Evolutionary conservation across 371 early-diverging fungal species (phyloP), one percentile per base, ranked within the genome.

Genomic region (Actinomucor elegans): DNA sequence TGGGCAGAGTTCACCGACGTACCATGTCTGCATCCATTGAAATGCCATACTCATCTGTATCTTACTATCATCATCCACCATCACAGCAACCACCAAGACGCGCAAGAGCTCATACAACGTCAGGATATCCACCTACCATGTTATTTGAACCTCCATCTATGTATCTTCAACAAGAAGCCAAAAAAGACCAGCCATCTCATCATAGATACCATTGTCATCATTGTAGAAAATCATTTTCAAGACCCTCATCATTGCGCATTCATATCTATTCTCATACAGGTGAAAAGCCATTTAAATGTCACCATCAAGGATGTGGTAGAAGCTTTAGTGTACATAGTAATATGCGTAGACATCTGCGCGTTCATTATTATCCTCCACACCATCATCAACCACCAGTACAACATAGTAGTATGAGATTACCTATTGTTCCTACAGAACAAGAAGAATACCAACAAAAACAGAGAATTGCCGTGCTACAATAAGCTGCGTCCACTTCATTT

Each of bases 311-410:
- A 0, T 91, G 92, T 59, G 79, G 78, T 4, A 75, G 83, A 31
- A 73, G 75, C 34, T 91, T 91, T 48, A 85, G 88, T n/a, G 91
- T 90, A 0, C 75, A 80, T 40, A 86, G 87, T 58, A 91, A 91
- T 54, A 67, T 89, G 81, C 80, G 87, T 35, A 74, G 92, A 17
- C 92, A 91, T 55, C 42, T 79, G 24, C 58, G 77, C 42, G 75
- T 76, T 1, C 79, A 79, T 57, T 68, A 59, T 49, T 59, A 36
- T 28, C 46, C 64, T n/a, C 29, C 41, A 14, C 47, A 38, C 1
- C 48, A 48, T 14, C 44, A 43, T 29, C 29, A 48, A 33, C 43
- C 20, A 2, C 48, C 7, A 14, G 29, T 12, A 15, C 24, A 31
- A 34, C 43, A 47, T n/a, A 44, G 36, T 15, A 58, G 58, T n/a